phyloP scores from a whole-genome alignment of 1,284 basidiomycete genomes.

The Coniferiporia sulphurascens region DNA sequence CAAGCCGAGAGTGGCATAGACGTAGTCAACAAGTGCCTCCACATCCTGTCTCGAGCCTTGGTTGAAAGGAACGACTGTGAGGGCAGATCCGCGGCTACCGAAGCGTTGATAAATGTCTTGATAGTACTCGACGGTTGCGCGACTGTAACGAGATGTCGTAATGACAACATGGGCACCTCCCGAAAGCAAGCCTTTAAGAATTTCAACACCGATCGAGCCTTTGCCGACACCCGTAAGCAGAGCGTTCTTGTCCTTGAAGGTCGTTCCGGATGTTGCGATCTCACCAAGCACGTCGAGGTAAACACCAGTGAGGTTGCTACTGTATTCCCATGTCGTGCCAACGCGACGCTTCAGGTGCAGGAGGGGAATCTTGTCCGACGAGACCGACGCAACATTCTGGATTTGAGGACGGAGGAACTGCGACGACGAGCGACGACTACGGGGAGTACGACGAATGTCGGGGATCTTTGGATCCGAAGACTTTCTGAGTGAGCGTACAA shows the following conservation, averaged over 20 bases:
- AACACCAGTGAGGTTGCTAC: constrained; percentile 91
- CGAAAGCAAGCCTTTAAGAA: constrained; percentile 92
- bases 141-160: constrained; percentile 94
- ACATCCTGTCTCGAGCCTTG: constrained; percentile 98
- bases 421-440: constrained; percentile 83
- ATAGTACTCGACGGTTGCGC: constrained; percentile 95
- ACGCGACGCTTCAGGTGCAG: constrained; percentile 97
- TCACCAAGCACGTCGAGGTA: constrained; percentile 96
- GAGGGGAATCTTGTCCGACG: constrained; percentile 89
- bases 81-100: constrained; percentile 90
- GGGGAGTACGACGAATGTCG: constrained; percentile 51
- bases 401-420: constrained; percentile 92
- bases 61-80: constrained; percentile 98
- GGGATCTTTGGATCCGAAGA: constrained; percentile 32
- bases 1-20: constrained; percentile 90
- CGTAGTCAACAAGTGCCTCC: constrained; percentile 96
- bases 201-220: constrained; percentile 96
- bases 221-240: constrained; percentile 96
- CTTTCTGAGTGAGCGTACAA: constrained; percentile 77
- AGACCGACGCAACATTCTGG: constrained; percentile 69
- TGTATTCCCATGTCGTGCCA: constrained; percentile 95
- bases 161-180: constrained; percentile 96
- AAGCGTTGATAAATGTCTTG: constrained; percentile 96
- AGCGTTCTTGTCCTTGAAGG: constrained; percentile 98
- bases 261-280: constrained; percentile 96